Conservation (phyloP, 345 rosid genomes). For the Salix arbutifolia region DNA sequence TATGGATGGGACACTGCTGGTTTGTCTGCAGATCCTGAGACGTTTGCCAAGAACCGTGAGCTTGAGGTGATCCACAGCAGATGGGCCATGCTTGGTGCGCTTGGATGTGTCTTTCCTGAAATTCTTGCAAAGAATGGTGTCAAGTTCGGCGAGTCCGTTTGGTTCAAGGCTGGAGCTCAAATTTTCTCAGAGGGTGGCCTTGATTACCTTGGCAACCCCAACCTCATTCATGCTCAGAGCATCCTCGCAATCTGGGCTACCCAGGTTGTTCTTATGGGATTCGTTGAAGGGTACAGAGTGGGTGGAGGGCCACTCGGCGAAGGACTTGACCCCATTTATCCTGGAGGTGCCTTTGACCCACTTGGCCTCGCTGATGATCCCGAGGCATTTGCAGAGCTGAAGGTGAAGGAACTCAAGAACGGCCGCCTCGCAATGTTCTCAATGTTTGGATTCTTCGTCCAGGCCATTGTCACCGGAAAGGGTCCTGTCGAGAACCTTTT, state of each 20-base stretch:
- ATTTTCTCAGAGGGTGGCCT: slow-evolving; percentile 95
- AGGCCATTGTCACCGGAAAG: slow-evolving; percentile 93
- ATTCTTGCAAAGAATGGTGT: slow-evolving; percentile 78
- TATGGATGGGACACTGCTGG: slow-evolving; percentile 99
- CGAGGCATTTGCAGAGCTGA: slow-evolving; percentile 87
- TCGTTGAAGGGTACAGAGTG: slow-evolving; percentile 87
- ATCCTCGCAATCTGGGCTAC: slow-evolving; percentile 89
- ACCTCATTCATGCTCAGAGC: slow-evolving; percentile 94
- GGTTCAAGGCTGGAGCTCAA: slow-evolving; percentile 96
- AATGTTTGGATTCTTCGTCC: slow-evolving; percentile 93
- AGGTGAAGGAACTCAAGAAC: slow-evolving; percentile 94
- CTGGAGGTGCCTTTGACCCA: slow-evolving; percentile 94
- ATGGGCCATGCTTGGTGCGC: slow-evolving; percentile 98
- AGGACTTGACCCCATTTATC: slow-evolving; percentile 94
- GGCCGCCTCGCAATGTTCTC: slow-evolving; percentile 93
- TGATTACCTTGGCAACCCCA: slow-evolving; percentile 94
- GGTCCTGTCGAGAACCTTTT: slow-evolving; percentile 87
- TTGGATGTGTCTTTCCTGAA: slow-evolving; percentile 90
- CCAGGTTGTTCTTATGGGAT: slow-evolving; percentile 95
- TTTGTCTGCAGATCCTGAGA: slow-evolving; percentile 89
- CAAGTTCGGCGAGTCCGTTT: slow-evolving; percentile 84
- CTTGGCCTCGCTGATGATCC: slow-evolving; percentile 92
- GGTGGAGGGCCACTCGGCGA: slow-evolving; percentile 98
- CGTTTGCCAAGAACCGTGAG: slow-evolving; percentile 96
- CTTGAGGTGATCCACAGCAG: slow-evolving; percentile 92